Percentiles rank a stretch among this genome's conserved stretches.
These are phyloP conservation scores for Plasmodium berghei DNA, from an alignment of 169 alveolate genomes.

Conservation along the genomic window DNA sequence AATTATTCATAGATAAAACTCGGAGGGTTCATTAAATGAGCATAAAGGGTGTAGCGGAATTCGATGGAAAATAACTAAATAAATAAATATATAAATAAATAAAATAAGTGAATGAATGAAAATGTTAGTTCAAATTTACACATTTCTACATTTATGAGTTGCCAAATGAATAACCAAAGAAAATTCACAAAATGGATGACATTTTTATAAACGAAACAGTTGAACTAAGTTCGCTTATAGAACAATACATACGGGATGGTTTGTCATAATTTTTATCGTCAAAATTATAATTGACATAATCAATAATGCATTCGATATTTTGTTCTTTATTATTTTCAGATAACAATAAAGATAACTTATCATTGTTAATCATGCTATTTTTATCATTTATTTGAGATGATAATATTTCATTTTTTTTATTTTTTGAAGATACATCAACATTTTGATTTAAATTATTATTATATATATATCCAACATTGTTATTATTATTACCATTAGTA, in stretches of 20 bases:
- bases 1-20: no score
- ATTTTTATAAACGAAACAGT: constrained; percentile 62
- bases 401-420: constrained; percentile 41
- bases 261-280: constrained; percentile 14
- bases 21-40: no score
- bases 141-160: no score
- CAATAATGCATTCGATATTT: constrained; percentile 62
- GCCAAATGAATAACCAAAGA: no score
- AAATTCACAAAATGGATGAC: constrained; percentile 35
- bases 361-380: constrained; percentile 31
- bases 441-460: constrained; percentile 21
- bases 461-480: not conserved
- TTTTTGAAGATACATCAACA: constrained; percentile 27
- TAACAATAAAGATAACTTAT: constrained; percentile 45
- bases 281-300: constrained; percentile 44
- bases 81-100: no score
- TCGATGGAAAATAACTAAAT: no score
- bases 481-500: constrained; percentile 9
- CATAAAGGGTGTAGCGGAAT: no score
- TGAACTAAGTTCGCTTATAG: constrained; percentile 34
- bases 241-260: constrained; percentile 63
- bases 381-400: constrained; percentile 14
- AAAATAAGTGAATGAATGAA: no score
- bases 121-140: no score
- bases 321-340: constrained; percentile 61